A percentile compares a stretch with the other conserved stretches of the same genome.
Conservation (phyloP, 129 eudicot species). For the Pittosporum tobira region DNA sequence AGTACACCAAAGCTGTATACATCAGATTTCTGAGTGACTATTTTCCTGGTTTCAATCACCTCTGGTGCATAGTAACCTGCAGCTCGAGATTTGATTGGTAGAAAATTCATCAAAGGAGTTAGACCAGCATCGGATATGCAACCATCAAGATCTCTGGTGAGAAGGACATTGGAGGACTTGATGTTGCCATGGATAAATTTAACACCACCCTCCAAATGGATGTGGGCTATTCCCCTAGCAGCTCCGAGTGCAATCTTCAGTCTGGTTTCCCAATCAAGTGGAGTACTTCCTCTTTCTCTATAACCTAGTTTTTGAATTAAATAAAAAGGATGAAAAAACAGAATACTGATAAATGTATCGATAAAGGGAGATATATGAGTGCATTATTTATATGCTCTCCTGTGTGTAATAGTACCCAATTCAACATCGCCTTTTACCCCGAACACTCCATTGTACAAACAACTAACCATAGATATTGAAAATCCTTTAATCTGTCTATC, state of each 20-base stretch:
- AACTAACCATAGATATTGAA: neutral
- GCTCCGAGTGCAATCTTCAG: constrained; percentile 63
- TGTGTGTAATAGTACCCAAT: too few species aligned
- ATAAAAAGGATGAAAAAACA: neutral
- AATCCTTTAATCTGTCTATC: too few species aligned
- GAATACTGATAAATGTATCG: neutral
- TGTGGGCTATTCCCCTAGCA: constrained; percentile 66
- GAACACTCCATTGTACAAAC: too few species aligned
- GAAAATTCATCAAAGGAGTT: constrained; percentile 40
- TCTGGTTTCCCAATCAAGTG: constrained; percentile 77
- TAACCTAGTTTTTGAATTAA: constrained; percentile 31
- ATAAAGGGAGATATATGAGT: neutral
- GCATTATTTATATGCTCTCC: neutral
- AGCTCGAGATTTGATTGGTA: constrained; percentile 34
- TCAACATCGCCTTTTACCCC: too few species aligned
- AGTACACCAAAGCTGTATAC: constrained; percentile 91
- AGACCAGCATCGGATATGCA: constrained; percentile 71
- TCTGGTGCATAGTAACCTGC: constrained; percentile 83
- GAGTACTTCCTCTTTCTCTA: constrained; percentile 50
- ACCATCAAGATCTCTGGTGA: constrained; percentile 41
- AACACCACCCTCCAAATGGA: constrained; percentile 57
- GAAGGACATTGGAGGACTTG: constrained; percentile 82
- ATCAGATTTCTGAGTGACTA: constrained; percentile 66
- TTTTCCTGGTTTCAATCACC: constrained; percentile 54
- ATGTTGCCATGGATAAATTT: constrained; percentile 78